Percentiles rank a stretch among this genome's conserved stretches.
Evolutionary conservation across 2,329 filamentous ascomycete genomes (phyloP).

Genomic region (Clarireedia homoeocarpa): DNA sequence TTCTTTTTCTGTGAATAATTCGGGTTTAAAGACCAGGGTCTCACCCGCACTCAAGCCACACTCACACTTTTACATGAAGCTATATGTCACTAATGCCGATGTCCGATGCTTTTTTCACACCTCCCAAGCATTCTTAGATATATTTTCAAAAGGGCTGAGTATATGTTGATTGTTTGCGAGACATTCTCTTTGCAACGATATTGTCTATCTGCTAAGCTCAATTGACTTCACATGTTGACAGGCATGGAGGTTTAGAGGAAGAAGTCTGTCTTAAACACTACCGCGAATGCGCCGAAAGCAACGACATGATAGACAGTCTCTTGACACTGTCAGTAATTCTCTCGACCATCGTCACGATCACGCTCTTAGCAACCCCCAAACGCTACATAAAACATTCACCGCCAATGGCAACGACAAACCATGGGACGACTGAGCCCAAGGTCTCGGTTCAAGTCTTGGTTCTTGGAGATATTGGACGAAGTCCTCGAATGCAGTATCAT

Average conservation of each 20-base stretch:
- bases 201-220: too few species aligned
- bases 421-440: conserved; percentile 28
- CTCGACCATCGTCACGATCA: conserved; percentile 27
- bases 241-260: neutral
- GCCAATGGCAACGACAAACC: conserved; percentile 19
- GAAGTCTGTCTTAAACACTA: neutral
- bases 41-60: neutral
- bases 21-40: neutral
- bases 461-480: conserved; percentile 88
- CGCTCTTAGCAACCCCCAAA: conserved; percentile 31
- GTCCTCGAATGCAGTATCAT: conserved; percentile 98
- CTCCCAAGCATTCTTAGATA: neutral
- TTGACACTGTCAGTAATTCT: conserved; percentile 25
- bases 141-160: neutral
- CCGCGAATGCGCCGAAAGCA: neutral
- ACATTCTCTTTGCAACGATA: too few species aligned
- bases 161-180: too few species aligned
- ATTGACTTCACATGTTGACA: neutral
- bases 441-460: conserved; percentile 74
- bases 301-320: conserved; percentile 25
- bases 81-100: neutral
- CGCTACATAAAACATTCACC: conserved; percentile 33
- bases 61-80: neutral
- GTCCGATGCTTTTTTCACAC: neutral
- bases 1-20: neutral